These are phyloP conservation scores for Eutypella sp. DNA, from an alignment of 2,329 filamentous ascomycete species.

Conservation along the genomic window DNA sequence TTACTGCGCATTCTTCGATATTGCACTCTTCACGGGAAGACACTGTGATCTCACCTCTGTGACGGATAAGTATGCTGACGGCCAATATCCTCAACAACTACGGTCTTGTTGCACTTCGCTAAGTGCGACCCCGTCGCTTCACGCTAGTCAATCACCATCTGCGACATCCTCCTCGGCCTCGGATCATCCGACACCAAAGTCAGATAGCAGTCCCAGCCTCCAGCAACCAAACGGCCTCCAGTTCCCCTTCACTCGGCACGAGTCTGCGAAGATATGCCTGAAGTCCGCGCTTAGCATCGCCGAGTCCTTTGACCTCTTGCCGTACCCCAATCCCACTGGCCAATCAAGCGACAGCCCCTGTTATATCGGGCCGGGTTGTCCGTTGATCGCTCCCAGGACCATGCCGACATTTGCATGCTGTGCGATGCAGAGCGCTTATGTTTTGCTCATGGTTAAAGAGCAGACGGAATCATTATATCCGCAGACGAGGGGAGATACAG, in stretches of 20 bases:
- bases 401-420: constrained; percentile 42
- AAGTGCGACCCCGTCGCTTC: constrained; percentile 15
- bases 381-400: constrained; percentile 35
- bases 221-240: constrained; percentile 11
- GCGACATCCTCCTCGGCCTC: constrained; percentile 26
- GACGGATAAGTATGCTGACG: constrained; percentile 16
- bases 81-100: constrained; percentile 27
- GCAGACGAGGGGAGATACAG: constrained; percentile 14
- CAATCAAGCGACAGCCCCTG: constrained; percentile 28
- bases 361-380: constrained; percentile 31
- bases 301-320: constrained; percentile 38
- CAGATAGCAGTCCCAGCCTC: constrained; percentile 14
- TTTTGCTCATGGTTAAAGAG: constrained; percentile 37
- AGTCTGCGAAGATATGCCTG: constrained; percentile 45
- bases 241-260: constrained; percentile 41
- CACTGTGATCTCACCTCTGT: constrained; percentile 42
- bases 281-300: constrained; percentile 45
- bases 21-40: constrained; percentile 43
- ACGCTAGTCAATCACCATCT: constrained; percentile 17
- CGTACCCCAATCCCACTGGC: constrained; percentile 39
- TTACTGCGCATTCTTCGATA: constrained; percentile 46
- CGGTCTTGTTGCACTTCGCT: constrained; percentile 31
- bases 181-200: constrained; percentile 21
- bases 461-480: constrained; percentile 35
- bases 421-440: constrained; percentile 42